Evolutionary conservation across 2,329 filamentous ascomycete genomes (phyloP), one percentile per base, ranked within the genome.

Genomic region (Monilinia fructigena): DNA sequence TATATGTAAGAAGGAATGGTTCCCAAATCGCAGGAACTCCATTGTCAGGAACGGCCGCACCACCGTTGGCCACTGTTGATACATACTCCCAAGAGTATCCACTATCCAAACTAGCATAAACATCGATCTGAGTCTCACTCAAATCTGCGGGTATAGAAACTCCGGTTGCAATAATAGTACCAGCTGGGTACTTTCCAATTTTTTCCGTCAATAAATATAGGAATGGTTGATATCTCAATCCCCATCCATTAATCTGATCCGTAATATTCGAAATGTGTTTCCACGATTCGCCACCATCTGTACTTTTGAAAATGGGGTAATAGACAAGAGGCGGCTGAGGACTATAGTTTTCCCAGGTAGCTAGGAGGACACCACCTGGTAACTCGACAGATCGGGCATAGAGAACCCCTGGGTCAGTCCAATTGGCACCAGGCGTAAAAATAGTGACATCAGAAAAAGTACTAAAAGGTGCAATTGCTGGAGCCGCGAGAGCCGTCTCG

Each of bases 11-110:
- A 53, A 91, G 77, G 75, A 89, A 90, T 0, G 89, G 89, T 75
- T 92, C 89, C 89, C 89, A 92, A 26, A 92, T 85, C 0, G 88
- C 87, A 0, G 86, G 89, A 48, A 86, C 75, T 1, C 86, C 88
- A 72, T 91, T 89, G 72, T 75, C 58, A 23, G 85, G 82, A 3
- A 88, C 84, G 0, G 79, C 72, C 2, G 88, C 87, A 56, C 81
- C 80, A 45, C 89, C 89, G 1, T 79, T 78, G 0, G 88, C 88
- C 55, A 91, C 83, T 70, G 86, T 82, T 67, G 84, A 87, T 63
- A 90, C 83, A 70, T 90, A 91, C 38, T 84, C 78, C 89, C 89
- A 92, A 1, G 83, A 87, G 45, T 77, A 71, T 8, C 88, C 89
- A 14, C 72, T 67, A 73, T 92, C 86, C 10, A 75, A 79, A 55